A percentile compares a stretch with the other conserved stretches of the same genome.
Conservation (phyloP, 2,329 filamentous ascomycete species). For the Colletotrichum destructivum region DNA sequence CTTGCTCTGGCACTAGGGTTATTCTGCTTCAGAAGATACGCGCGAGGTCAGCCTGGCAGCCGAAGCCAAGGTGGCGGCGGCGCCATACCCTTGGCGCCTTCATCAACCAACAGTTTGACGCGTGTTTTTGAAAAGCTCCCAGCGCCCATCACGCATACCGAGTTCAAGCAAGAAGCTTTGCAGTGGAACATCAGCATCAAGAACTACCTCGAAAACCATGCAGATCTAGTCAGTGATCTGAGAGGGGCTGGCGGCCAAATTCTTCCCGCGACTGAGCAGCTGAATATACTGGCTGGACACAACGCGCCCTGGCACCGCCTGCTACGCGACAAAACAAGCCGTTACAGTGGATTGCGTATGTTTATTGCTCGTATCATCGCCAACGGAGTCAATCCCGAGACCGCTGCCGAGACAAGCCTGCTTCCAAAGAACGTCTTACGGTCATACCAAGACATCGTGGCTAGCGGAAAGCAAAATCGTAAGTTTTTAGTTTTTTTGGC, state of each 20-base stretch:
- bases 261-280: background rate
- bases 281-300: constrained; percentile 1
- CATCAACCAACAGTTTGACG: background rate
- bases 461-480: background rate
- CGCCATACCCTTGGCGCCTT: background rate
- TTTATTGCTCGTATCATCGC: constrained; percentile 1
- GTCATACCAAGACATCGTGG: background rate
- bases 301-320: constrained; percentile 3
- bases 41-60: background rate
- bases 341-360: background rate
- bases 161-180: constrained; percentile 4
- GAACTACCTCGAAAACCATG: constrained; percentile 4
- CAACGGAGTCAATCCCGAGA: constrained; percentile 1
- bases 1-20: background rate
- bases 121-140: background rate
- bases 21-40: background rate
- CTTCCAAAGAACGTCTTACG: background rate
- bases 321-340: background rate
- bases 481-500: too few species aligned
- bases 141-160: constrained; percentile 1
- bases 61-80: background rate
- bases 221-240: background rate
- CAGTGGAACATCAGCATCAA: constrained; percentile 6
- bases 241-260: background rate
- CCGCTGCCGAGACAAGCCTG: background rate